Evolutionary conservation across 441 rosid genomes (phyloP), one percentile per base, ranked within the genome.

Genomic region (Biscutella laevigata): DNA sequence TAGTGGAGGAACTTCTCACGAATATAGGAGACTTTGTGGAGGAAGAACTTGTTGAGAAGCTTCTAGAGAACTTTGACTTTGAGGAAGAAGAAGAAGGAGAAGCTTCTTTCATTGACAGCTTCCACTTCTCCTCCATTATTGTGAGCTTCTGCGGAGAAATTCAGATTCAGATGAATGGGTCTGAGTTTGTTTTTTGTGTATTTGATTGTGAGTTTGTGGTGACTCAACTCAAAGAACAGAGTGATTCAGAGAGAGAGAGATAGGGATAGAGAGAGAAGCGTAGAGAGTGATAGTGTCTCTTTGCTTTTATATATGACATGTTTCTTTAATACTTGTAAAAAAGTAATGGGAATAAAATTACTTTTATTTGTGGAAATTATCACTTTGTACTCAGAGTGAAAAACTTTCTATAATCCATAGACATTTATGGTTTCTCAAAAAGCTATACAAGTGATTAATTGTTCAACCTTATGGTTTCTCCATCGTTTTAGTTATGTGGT

Each of bases 81-180:
- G 74, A 73, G 17, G 78, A 71, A 19, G 70, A 61, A 7, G 74
- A 71, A 51, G 64, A 57, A 33, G 71, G 49, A 3, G 78, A 72
- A 53, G 59, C 57, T 33, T 76, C 85, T 68, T 75, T 84, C 76
- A 74, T 86, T 8, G 87, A 74, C 51, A 66, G 59, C 66, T 83
- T 83, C 95, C 92, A 91, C 68, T 84, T 82, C 77, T 83, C 90
- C 57, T 86, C 95, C 94, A 84, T 86, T 39, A 45, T 10, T 12
- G 42, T 46, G 35, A 30, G 29, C 52, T 34, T 32, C 40, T 11
- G 17, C 32, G 38, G 27, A 48, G 26, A 54, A 32, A 51, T 46
- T 33, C 30, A 42, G 57, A 49, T 24, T 36, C 25, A 53, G 62
- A 48, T 51, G 20, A 47, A 28, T 49, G 52, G 21, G 11, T 57